These are phyloP conservation scores for Pulveroboletus sp. DNA, from an alignment of 768 basidiomycete genomes.

Conservation along the genomic window DNA sequence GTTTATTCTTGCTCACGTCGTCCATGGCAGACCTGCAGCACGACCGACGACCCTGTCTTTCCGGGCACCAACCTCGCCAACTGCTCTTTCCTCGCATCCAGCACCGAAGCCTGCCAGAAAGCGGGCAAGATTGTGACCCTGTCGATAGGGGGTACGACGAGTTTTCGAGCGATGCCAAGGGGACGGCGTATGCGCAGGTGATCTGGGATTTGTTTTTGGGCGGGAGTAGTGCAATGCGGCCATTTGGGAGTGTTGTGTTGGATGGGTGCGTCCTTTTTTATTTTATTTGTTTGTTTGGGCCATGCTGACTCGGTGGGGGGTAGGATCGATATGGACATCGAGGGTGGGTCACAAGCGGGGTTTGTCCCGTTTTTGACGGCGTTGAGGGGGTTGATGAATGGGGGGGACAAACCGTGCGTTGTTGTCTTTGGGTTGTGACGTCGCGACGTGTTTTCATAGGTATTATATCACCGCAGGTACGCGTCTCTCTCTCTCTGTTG, in stretches of 20 bases:
- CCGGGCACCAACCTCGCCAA: constrained; percentile 61
- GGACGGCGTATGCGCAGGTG: constrained; percentile 55
- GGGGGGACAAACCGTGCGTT: constrained; percentile 28
- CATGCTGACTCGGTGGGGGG: background rate
- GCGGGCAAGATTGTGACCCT: constrained; percentile 60
- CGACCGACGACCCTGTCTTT: constrained; percentile 52
- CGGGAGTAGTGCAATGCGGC: constrained; percentile 58
- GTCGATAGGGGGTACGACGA: constrained; percentile 66
- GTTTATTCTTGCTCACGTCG: no score
- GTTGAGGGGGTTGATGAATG: constrained; percentile 27
- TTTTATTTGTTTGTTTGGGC: no score
- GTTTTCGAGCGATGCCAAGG: constrained; percentile 57
- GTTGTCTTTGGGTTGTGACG: no score
- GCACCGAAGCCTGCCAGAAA: constrained; percentile 62
- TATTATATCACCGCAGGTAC: constrained; percentile 45
- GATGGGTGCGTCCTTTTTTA: constrained; percentile 68
- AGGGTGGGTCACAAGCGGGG: constrained; percentile 37
- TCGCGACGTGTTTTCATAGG: no score
- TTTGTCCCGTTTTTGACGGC: constrained; percentile 33
- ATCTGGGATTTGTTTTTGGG: constrained; percentile 76
- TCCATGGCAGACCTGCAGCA: constrained; percentile 77
- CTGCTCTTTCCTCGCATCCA: constrained; percentile 57
- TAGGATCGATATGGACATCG: constrained; percentile 48
- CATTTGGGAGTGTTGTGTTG: constrained; percentile 68
- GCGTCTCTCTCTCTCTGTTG: no score